Evolutionary conservation across 1,139 yeast genomes (phyloP).

Genomic region (Candida frijolesensis): DNA sequence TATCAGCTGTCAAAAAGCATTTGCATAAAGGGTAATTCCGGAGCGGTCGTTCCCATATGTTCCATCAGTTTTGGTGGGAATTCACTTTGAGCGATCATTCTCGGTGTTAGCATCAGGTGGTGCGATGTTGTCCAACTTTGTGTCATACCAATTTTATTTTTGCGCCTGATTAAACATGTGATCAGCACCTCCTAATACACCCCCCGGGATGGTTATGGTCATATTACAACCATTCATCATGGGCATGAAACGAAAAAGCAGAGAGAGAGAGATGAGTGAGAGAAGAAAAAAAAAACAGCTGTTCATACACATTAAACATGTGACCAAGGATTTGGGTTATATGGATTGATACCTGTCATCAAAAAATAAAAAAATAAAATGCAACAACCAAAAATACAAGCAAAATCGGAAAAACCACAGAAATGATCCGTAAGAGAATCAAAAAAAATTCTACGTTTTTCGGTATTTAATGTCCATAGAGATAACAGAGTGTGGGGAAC

Average conservation of each 20-base stretch:
- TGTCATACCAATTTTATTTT: no score
- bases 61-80: neutral
- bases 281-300: slow-evolving; percentile 1
- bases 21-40: neutral
- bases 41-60: neutral
- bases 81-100: neutral
- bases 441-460: neutral
- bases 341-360: neutral
- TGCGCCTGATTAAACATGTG: neutral
- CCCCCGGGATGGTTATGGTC: neutral
- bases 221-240: no score
- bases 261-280: no score
- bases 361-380: neutral
- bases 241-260: no score
- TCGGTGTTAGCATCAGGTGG: no score
- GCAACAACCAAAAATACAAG: neutral
- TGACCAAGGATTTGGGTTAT: neutral
- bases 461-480: neutral
- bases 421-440: neutral
- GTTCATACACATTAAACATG: neutral
- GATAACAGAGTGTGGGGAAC: neutral
- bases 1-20: neutral
- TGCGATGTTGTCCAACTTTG: no score
- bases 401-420: neutral
- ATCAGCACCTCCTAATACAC: neutral